These are phyloP conservation scores for Penicillium paradoxum DNA, from an alignment of 495 filamentous ascomycete genomes.

Conservation along the genomic window DNA sequence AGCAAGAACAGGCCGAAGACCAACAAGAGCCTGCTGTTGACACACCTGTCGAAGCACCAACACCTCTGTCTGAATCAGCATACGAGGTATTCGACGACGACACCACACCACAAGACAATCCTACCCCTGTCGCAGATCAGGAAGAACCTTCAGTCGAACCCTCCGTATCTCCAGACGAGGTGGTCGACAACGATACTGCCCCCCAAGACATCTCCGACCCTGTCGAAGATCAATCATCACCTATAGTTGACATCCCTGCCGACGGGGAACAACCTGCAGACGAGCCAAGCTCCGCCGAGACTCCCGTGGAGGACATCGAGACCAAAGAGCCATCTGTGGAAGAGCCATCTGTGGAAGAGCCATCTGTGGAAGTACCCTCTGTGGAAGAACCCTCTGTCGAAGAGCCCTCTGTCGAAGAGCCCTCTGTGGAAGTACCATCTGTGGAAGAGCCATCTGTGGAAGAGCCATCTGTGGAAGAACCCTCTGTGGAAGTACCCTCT, in stretches of 20 bases:
- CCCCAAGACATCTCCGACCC: conserved; percentile 15
- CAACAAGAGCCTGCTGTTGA: conserved; percentile 19
- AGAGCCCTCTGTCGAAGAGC: too few relatives aligned
- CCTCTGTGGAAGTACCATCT: too few relatives aligned
- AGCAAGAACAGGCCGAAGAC: conserved; percentile 18
- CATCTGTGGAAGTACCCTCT: too few relatives aligned
- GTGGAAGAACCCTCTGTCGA: too few relatives aligned
- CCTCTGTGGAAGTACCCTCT: too few relatives aligned
- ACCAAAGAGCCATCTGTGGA: background rate
- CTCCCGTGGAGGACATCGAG: conserved; percentile 10
- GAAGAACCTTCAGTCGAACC: background rate
- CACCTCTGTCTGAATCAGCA: conserved; percentile 10
- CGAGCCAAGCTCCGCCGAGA: conserved; percentile 2
- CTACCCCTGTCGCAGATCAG: background rate
- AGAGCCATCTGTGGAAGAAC: too few relatives aligned
- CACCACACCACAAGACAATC: background rate
- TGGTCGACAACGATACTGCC: conserved; percentile 1
- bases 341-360: too few relatives aligned
- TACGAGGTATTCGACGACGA: conserved; percentile 2
- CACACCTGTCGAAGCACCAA: conserved; percentile 17
- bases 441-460: too few relatives aligned
- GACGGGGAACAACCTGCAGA: conserved; percentile 1
- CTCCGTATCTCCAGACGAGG: background rate
- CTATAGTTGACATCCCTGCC: conserved; percentile 19
- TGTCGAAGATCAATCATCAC: conserved; percentile 12